phyloP scores from a whole-genome alignment of 768 basidiomycete species.

The Boletus eberwhitei region DNA sequence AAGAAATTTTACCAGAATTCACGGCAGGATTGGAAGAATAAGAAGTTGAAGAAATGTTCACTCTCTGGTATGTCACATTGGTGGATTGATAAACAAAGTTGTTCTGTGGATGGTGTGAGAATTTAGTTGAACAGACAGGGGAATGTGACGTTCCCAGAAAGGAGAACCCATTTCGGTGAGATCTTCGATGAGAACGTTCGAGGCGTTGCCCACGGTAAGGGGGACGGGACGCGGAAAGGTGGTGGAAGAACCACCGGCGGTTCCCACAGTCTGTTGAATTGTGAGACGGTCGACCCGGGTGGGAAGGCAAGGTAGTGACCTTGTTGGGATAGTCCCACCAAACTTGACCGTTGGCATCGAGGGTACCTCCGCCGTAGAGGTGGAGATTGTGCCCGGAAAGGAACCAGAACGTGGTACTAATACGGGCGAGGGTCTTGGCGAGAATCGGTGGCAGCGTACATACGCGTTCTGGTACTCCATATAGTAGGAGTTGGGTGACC shows the following conservation, averaged over 20 bases:
- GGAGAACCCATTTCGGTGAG: constrained; percentile 39
- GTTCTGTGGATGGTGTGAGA: constrained; percentile 15
- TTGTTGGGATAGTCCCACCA: constrained; percentile 35
- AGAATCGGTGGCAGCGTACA: not conserved
- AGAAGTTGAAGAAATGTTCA: constrained; percentile 36
- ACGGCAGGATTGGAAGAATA: constrained; percentile 32
- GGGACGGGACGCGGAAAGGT: constrained; percentile 44
- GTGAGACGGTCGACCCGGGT: not conserved
- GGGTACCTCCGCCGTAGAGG: constrained; percentile 40
- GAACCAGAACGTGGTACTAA: constrained; percentile 41
- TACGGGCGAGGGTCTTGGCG: not conserved
- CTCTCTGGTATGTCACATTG: constrained; percentile 39
- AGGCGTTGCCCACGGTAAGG: constrained; percentile 41
- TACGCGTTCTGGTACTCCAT: constrained; percentile 44
- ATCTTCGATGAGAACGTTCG: constrained; percentile 39
- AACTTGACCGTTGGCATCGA: constrained; percentile 47
- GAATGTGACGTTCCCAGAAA: constrained; percentile 36
- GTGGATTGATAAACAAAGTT: constrained; percentile 43
- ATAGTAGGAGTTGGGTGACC: constrained; percentile 38
- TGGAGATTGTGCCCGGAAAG: constrained; percentile 36
- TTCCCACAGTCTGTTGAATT: constrained; percentile 32
- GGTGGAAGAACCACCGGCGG: constrained; percentile 41
- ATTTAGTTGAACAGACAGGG: not conserved
- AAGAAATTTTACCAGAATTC: constrained; percentile 31
- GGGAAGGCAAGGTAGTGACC: constrained; percentile 13